These are phyloP conservation scores for Saksenaea vasiformis DNA, from an alignment of 371 early-diverging fungal genomes.

Conservation along the genomic window DNA sequence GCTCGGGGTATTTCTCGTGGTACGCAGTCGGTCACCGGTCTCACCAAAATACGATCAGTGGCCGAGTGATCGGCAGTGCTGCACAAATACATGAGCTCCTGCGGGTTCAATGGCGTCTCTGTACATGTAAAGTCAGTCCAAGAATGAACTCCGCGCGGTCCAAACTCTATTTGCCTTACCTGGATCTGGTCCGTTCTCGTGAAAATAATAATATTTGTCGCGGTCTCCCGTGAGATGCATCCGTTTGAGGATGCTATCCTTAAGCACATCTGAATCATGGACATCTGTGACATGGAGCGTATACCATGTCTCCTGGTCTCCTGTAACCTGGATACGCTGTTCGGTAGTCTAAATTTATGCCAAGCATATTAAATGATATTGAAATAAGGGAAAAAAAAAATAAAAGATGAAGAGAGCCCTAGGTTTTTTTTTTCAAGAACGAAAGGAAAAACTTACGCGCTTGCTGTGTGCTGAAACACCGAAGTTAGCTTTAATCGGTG, in stretches of 20 bases:
- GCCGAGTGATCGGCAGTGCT: constrained; percentile 46
- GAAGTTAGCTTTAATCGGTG: not conserved
- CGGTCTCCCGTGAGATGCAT: constrained; percentile 45
- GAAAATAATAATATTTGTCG: constrained; percentile 50
- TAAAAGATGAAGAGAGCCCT: constrained; percentile 12
- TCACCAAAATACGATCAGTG: constrained; percentile 40
- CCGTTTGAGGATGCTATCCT: constrained; percentile 48
- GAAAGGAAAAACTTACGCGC: constrained; percentile 27
- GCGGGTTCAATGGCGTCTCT: constrained; percentile 35
- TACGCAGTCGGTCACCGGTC: constrained; percentile 12
- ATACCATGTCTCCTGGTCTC: constrained; percentile 60
- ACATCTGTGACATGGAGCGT: constrained; percentile 56
- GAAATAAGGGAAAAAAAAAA: constrained; percentile 12
- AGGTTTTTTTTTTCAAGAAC: constrained; percentile 17
- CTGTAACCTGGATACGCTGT: constrained; percentile 55
- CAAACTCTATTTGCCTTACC: constrained; percentile 33
- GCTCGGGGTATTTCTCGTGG: constrained; percentile 7
- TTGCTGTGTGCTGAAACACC: constrained; percentile 9
- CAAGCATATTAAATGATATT: not conserved
- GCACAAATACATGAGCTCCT: constrained; percentile 40
- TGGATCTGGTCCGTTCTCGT: constrained; percentile 52
- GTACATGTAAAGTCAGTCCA: constrained; percentile 5
- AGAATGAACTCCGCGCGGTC: constrained; percentile 11
- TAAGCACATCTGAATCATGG: constrained; percentile 47
- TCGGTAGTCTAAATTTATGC: constrained; percentile 19